A percentile compares a stretch with the other conserved stretches of the same genome.
Evolutionary conservation across 2,329 filamentous ascomycete genomes (phyloP).

Genomic region (Botryotinia calthae): DNA sequence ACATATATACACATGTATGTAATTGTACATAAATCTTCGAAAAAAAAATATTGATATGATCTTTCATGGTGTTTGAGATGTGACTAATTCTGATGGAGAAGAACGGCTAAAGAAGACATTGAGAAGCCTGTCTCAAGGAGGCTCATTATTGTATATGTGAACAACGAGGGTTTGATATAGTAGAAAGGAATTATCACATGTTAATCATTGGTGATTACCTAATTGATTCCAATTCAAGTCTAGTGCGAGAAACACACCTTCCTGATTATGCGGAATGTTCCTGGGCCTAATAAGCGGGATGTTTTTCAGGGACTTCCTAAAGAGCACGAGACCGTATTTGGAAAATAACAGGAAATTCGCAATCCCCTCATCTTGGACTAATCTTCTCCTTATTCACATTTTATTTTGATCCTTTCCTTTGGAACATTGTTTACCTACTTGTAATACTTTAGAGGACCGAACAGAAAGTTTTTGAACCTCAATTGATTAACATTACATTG

Average conservation of each 20-base stretch:
- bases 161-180: not conserved
- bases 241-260: not conserved
- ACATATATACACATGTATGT: not conserved
- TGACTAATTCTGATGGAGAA: not conserved
- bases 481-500: not conserved
- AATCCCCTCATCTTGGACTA: not conserved
- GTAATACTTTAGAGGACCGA: not conserved
- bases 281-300: slow-evolving; percentile 3
- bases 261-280: slow-evolving; percentile 15
- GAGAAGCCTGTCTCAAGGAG: not conserved
- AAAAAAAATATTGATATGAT: not conserved
- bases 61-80: not conserved
- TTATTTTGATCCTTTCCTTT: not conserved
- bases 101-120: not conserved
- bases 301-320: slow-evolving; percentile 1
- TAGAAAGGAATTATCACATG: not conserved
- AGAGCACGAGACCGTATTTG: slow-evolving; percentile 5
- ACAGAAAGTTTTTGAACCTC: not conserved
- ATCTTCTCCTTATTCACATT: not conserved
- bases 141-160: not conserved
- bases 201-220: slow-evolving; percentile 4
- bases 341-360: slow-evolving; percentile 2
- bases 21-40: not conserved
- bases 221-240: not conserved
- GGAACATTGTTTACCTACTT: not conserved